Evolutionary conservation across 2,329 filamentous ascomycete genomes (phyloP).

Genomic region (Alternaria arborescens): DNA sequence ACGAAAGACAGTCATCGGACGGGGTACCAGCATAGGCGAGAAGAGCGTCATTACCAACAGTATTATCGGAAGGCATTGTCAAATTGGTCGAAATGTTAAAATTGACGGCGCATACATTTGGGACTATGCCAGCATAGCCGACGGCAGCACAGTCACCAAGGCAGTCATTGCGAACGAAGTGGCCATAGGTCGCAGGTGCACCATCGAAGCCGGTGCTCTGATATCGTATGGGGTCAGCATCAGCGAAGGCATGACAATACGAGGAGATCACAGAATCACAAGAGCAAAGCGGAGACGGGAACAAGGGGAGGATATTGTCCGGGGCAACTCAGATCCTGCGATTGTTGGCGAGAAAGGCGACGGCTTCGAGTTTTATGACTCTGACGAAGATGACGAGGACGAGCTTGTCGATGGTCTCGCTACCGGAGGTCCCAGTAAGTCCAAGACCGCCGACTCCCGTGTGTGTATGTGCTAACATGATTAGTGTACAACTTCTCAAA

Average conservation of each 20-base stretch:
- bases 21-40: constrained; percentile 77
- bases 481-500: constrained; percentile 62
- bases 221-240: constrained; percentile 82
- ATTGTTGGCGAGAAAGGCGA: constrained; percentile 67
- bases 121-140: constrained; percentile 81
- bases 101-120: constrained; percentile 86
- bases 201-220: constrained; percentile 75
- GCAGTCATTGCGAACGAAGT: constrained; percentile 80
- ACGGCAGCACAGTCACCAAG: constrained; percentile 73
- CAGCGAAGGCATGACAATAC: constrained; percentile 64
- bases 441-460: too few relatives aligned
- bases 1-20: constrained; percentile 77
- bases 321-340: constrained; percentile 55
- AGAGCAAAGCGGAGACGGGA: constrained; percentile 57
- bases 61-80: constrained; percentile 83
- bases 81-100: constrained; percentile 83
- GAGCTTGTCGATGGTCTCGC: constrained; percentile 56
- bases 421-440: constrained; percentile 46
- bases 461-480: constrained; percentile 24
- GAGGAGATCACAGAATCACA: constrained; percentile 56
- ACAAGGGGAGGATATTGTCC: constrained; percentile 50
- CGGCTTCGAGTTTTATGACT: constrained; percentile 66
- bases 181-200: constrained; percentile 74
- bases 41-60: constrained; percentile 75
- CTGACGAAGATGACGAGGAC: constrained; percentile 71